Evolutionary conservation across 345 rosid species (phyloP).

Genomic region (Kandelia obovata): DNA sequence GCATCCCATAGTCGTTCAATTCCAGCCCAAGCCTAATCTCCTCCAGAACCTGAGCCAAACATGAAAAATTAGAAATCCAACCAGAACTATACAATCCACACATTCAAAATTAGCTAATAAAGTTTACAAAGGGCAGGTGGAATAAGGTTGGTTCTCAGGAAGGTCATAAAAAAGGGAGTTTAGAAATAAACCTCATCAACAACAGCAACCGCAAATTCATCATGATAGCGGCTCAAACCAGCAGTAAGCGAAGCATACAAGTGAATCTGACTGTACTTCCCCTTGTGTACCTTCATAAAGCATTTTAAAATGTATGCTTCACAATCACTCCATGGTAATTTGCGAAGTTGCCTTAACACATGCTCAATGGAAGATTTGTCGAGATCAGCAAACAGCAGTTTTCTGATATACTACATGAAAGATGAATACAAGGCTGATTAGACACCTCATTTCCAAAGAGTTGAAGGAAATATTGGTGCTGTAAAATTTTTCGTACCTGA

Average conservation of each 20-base stretch:
- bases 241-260: constrained; percentile 96
- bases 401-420: constrained; percentile 78
- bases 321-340: constrained; percentile 94
- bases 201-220: constrained; percentile 93
- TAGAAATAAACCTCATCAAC: constrained; percentile 87
- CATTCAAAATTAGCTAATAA: background rate
- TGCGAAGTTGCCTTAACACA: constrained; percentile 95
- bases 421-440: background rate
- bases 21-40: constrained; percentile 95
- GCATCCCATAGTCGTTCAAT: constrained; percentile 93
- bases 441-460: background rate
- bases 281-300: constrained; percentile 95
- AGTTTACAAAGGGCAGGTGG: background rate
- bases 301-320: constrained; percentile 89
- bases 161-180: background rate
- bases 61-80: constrained; percentile 13
- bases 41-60: constrained; percentile 76
- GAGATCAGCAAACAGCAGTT: constrained; percentile 88
- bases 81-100: background rate
- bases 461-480: background rate
- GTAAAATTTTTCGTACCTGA: constrained; percentile 50
- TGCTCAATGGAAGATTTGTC: constrained; percentile 87
- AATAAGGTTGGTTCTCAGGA: background rate
- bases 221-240: constrained; percentile 97
- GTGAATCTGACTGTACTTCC: constrained; percentile 97